These are phyloP conservation scores for Ophiostoma piceae DNA, from an alignment of 2,329 filamentous ascomycete genomes.

Conservation along the genomic window DNA sequence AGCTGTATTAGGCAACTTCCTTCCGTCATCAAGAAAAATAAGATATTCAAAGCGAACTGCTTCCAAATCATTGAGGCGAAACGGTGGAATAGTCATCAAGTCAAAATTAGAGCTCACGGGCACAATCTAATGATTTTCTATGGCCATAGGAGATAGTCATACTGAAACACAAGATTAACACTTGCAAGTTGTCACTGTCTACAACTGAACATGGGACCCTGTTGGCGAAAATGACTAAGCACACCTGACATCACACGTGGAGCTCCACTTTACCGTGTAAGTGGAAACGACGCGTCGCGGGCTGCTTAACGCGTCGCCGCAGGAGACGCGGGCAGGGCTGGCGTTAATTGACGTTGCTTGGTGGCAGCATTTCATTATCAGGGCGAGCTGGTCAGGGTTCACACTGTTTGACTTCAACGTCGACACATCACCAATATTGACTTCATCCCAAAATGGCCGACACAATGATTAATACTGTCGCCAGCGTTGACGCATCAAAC, in stretches of 20 bases:
- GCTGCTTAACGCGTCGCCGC: not conserved
- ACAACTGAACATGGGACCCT: no score
- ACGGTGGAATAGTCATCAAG: not conserved
- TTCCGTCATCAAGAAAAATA: conserved; percentile 1
- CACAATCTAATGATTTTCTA: no score
- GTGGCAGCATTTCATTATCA: not conserved
- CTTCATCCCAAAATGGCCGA: not conserved
- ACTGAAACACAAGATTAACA: no score
- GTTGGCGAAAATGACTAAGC: not conserved
- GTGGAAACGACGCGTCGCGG: conserved; percentile 10
- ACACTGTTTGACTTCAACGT: not conserved
- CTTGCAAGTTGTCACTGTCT: no score
- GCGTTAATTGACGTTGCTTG: conserved; percentile 3
- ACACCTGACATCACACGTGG: not conserved
- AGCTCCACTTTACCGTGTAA: not conserved
- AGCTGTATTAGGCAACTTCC: not conserved
- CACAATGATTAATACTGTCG: not conserved
- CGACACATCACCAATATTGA: not conserved
- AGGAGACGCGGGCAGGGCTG: not conserved
- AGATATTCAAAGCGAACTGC: not conserved
- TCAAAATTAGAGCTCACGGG: not conserved
- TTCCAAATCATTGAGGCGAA: conserved; percentile 1
- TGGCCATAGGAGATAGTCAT: no score
- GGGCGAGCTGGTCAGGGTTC: not conserved
- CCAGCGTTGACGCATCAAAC: not conserved